Evolutionary conservation across 163 green algal genomes (phyloP), one percentile per base, ranked within the genome.

Genomic region (Chloroidium sp.): DNA sequence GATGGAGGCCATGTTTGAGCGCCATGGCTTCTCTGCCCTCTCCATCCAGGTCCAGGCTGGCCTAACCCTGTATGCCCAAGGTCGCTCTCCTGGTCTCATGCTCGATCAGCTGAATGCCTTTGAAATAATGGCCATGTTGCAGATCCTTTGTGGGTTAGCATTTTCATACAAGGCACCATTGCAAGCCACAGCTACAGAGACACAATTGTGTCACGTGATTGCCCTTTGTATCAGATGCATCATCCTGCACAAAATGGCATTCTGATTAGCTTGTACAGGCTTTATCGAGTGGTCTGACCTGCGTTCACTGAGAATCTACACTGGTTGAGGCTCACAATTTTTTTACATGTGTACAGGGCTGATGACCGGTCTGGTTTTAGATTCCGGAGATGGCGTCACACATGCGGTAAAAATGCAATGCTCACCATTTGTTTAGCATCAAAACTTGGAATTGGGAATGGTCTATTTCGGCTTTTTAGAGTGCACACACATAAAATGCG

Each of bases 1-100:
- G 80, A 58, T 94, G n/a, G 81, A 93, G 81, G 90, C 84, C 62
- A 93, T 94, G 90, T 93, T 94, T 83, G 88, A 92, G 80, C 84
- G 69, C 36, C 94, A 90, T 81, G 86, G 85, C 59, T 95, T 95
- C 78, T 61, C 75, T 72, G 85, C 75, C 59, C 87, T 79, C 67
- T 91, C 86, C 80, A 87, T 95, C 68, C 92, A 97, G 81, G 83
- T 93, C n/a, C 92, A 96, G 79, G 91, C 93, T 2, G 91, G 94
- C 61, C 90, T 97, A 0, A 93, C 91, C 57, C 85, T 97, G 2
- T 95, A 95, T 80, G 87, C 86, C 0, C 86, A 93, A 81, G 92
- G 91, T 89, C 68, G 80, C 1, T 59, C 13, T 57, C 12, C 59
- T 14, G 4, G 14, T 59, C 76, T 36, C 36, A 36, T 36, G 36